Evolutionary conservation across 2,329 filamentous ascomycete species (phyloP), one percentile per base, ranked within the genome.

Genomic region (Zymoseptoria pseudotritici): DNA sequence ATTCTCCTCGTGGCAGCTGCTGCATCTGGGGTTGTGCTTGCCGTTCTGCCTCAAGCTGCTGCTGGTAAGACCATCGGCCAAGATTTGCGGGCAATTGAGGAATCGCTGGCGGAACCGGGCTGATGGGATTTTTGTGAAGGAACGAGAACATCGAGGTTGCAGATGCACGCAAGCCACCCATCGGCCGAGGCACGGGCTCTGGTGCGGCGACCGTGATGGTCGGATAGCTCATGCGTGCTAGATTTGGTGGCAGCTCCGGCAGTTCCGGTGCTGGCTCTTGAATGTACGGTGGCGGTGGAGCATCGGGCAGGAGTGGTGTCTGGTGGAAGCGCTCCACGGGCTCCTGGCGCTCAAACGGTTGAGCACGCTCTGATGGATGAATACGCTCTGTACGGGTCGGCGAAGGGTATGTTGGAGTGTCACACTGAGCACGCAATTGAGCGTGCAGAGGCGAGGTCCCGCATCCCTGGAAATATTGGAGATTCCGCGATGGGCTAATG

Each of bases 281-380:
- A 13, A 58, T 56, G 22, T 56, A 60, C 8, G 54, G 58, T 17
- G 58, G 54, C 22, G 58, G 58, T 17, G 58, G 57, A n/a, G 52
- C 21, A 29, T 54, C 36, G 24, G 36, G 36, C 17, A 46, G 36
- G 13, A 46, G 13, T n/a, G 36, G 36, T 13, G 36, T 46, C 36
- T n/a, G 11, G 36, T 46, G 36, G 36, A 46, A 46, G 13, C 36
- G 36, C 17, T 46, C 36, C 17, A 7, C 36, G 17, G 13, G 11
- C 36, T 46, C 13, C 36, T 46, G 36, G 13, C 36, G 36, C 36
- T n/a, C 36, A 11, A 46, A 46, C 13, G 36, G 36, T 17, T n/a
- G 36, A 46, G 36, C 36, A 46, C 36, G 17, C 36, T 46, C 36
- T n/a, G 36, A 46, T 17, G 36, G 36, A 46, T n/a, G 36, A n/a